phyloP scores from a whole-genome alignment of 208 protist genomes.

The Leishmania braziliensis region DNA sequence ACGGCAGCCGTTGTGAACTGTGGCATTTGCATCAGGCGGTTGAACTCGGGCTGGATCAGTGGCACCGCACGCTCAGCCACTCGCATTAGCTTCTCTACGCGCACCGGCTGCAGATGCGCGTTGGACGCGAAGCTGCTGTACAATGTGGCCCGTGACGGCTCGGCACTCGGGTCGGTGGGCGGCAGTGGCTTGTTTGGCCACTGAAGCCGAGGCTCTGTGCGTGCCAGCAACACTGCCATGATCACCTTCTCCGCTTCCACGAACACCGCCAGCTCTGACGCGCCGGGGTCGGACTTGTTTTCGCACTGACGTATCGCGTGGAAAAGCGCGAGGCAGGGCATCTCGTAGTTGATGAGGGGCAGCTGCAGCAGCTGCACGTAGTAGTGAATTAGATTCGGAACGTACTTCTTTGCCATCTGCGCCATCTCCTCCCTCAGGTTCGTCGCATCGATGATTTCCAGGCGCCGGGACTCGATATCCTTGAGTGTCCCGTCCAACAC shows the following conservation, averaged over 20 bases:
- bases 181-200: slow-evolving; percentile 47
- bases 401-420: slow-evolving; percentile 36
- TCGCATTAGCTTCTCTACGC: slow-evolving; percentile 67
- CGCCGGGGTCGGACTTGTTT: neutral
- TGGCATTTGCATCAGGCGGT: slow-evolving; percentile 17
- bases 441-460: slow-evolving; percentile 50
- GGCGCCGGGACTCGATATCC: slow-evolving; percentile 56
- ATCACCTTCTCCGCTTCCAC: slow-evolving; percentile 56
- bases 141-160: slow-evolving; percentile 34
- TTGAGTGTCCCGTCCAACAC: slow-evolving; percentile 58
- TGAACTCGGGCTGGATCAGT: slow-evolving; percentile 42
- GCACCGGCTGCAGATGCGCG: slow-evolving; percentile 55
- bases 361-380: slow-evolving; percentile 71
- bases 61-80: slow-evolving; percentile 28
- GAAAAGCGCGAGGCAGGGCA: slow-evolving; percentile 48
- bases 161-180: slow-evolving; percentile 18
- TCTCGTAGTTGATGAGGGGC: slow-evolving; percentile 56
- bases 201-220: slow-evolving; percentile 36
- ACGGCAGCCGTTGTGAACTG: slow-evolving; percentile 13
- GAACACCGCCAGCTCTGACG: slow-evolving; percentile 33
- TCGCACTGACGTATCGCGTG: slow-evolving; percentile 35
- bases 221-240: slow-evolving; percentile 62
- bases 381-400: slow-evolving; percentile 49
- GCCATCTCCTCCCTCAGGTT: slow-evolving; percentile 39
- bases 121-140: slow-evolving; percentile 69